phyloP scores from a whole-genome alignment of 1,284 basidiomycete species.

The Calocybe gambosa region DNA sequence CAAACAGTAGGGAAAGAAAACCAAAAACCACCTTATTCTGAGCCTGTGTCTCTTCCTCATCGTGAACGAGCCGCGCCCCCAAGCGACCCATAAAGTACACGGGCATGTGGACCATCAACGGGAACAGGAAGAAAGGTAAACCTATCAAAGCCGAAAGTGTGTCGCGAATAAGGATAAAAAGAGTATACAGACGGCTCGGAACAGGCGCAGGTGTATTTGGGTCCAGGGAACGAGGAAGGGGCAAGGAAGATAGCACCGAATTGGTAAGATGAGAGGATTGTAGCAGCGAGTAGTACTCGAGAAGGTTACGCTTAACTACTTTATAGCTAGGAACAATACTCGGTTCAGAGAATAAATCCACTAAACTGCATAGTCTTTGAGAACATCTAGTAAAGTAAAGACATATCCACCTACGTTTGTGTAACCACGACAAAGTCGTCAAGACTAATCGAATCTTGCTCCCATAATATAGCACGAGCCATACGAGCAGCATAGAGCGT shows the following conservation, averaged over 20 bases:
- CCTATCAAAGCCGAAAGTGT: conserved; percentile 63
- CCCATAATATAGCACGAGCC: conserved; percentile 88
- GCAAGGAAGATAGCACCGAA: conserved; percentile 71
- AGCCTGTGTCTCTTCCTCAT: conserved; percentile 90
- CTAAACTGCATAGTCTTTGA: conserved; percentile 45
- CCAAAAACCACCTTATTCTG: conserved; percentile 90
- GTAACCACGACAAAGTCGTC: conserved; percentile 77
- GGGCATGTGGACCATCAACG: conserved; percentile 77
- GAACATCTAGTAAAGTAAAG: conserved; percentile 15
- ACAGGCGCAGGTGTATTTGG: conserved; percentile 66
- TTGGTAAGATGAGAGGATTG: conserved; percentile 79
- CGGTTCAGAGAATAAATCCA: conserved; percentile 76
- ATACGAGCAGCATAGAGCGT: conserved; percentile 81
- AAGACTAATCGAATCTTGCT: conserved; percentile 67
- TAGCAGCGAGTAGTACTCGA: conserved; percentile 85
- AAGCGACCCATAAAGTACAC: conserved; percentile 75
- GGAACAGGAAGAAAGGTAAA: conserved; percentile 84
- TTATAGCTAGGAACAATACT: conserved; percentile 57
- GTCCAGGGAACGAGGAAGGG: conserved; percentile 74
- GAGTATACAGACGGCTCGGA: conserved; percentile 75
- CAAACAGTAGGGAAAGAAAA: conserved; percentile 64
- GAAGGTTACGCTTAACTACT: conserved; percentile 61
- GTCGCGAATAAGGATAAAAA: conserved; percentile 75
- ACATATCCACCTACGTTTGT: conserved; percentile 68
- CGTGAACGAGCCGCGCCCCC: conserved; percentile 70